phyloP scores from a whole-genome alignment of 495 filamentous ascomycete species.

The Podospora bellae-mahoneyi region DNA sequence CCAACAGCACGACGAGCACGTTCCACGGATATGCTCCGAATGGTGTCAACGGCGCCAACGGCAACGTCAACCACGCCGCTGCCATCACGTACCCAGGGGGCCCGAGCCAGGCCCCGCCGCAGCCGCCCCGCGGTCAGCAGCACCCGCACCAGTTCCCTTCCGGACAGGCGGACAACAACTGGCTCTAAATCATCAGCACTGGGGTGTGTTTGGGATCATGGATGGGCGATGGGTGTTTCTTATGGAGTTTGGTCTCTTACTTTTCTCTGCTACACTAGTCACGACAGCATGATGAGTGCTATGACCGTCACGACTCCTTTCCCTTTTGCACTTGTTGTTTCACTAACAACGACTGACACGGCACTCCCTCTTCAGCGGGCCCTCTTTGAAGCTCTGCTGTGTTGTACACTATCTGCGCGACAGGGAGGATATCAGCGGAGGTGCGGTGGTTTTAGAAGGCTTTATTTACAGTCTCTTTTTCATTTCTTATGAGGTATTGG shows the following conservation, averaged over 20 bases:
- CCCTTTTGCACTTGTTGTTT: constrained; percentile 27
- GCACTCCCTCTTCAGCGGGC: constrained; percentile 24
- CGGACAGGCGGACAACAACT: neutral
- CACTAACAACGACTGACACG: constrained; percentile 33
- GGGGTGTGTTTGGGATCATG: constrained; percentile 20
- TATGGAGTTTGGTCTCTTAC: constrained; percentile 21
- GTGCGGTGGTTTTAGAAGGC: constrained; percentile 19
- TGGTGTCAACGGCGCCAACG: constrained; percentile 32
- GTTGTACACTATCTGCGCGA: constrained; percentile 41
- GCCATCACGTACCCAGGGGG: constrained; percentile 28
- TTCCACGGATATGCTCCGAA: constrained; percentile 31
- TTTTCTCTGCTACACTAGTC: constrained; percentile 33
- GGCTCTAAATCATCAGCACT: constrained; percentile 1
- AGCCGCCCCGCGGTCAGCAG: constrained; percentile 27
- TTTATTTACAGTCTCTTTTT: constrained; percentile 13
- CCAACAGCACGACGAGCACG: constrained; percentile 28
- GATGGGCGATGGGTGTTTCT: constrained; percentile 24
- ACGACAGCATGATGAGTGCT: constrained; percentile 29
- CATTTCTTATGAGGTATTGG: neutral
- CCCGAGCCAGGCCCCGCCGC: constrained; percentile 25
- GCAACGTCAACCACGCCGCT: constrained; percentile 17
- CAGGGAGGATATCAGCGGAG: constrained; percentile 10
- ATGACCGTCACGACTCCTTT: constrained; percentile 33
- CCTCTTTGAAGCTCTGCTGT: constrained; percentile 24
- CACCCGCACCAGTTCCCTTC: constrained; percentile 23